Percentiles rank a stretch among this genome's conserved stretches.
phyloP scores from a whole-genome alignment of 1,284 basidiomycete genomes.

The Trichosporon sp. region DNA sequence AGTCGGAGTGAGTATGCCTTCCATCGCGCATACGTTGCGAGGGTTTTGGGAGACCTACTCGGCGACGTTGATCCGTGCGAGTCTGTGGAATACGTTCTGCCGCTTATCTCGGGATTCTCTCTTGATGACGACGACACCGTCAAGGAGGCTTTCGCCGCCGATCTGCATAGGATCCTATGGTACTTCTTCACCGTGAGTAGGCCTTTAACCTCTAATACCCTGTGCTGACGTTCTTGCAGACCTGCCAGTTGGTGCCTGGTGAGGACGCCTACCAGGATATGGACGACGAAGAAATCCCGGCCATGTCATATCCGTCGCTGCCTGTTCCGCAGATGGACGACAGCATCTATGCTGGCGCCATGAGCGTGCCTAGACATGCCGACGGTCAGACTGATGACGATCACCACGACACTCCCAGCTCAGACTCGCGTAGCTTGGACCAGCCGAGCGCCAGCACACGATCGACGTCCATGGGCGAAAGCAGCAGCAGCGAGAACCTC shows the following conservation, averaged over 20 bases:
- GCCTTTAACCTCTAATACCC: neutral
- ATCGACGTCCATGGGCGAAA: neutral
- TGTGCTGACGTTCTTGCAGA: slow-evolving; percentile 23
- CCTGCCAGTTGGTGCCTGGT: slow-evolving; percentile 35
- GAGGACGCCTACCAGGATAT: slow-evolving; percentile 19
- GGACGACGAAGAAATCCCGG: neutral
- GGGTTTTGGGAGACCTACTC: slow-evolving; percentile 73
- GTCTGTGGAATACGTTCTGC: slow-evolving; percentile 90
- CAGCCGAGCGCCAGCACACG: neutral
- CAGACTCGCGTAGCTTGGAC: neutral
- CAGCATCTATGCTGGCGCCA: neutral
- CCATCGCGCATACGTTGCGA: slow-evolving; percentile 82
- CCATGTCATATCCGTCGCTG: neutral
- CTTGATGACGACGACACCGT: slow-evolving; percentile 90
- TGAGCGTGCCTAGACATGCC: neutral
- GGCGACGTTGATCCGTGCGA: slow-evolving; percentile 79
- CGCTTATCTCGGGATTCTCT: slow-evolving; percentile 81
- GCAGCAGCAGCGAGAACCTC: slow-evolving; percentile 10
- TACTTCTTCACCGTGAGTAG: slow-evolving; percentile 79
- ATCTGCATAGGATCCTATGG: slow-evolving; percentile 84
- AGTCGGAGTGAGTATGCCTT: slow-evolving; percentile 81
- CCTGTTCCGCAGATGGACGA: neutral
- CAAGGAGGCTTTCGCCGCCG: slow-evolving; percentile 83
- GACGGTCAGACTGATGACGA: neutral
- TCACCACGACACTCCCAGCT: neutral